Evolutionary conservation across 306 rosid species (phyloP), one percentile per base, ranked within the genome.

Genomic region (Glycine latifolia): DNA sequence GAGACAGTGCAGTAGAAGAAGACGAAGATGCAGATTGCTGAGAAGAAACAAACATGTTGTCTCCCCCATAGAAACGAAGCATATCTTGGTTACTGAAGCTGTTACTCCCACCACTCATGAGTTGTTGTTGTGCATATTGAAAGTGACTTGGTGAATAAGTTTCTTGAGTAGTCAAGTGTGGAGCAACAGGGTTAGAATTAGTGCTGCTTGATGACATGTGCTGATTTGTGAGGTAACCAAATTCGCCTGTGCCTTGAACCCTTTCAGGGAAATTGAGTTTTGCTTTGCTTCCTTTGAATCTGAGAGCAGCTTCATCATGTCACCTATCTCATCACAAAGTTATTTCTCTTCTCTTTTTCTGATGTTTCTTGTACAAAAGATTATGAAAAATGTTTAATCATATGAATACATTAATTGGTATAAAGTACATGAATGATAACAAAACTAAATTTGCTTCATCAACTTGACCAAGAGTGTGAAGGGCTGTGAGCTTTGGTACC

Each of bases 221-320:
- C 11, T 67, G 82, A 63, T 82, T 84, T 52, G 88, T 81, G 56
- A 84, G 79, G 80, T 68, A 80, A 81, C 81, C 87, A 16, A 67
- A 60, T 26, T 86, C 76, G 3, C 41, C 31, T 3, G 85, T 53
- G 6, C 79, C 84, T 86, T 87, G 97, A 82, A 89, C 93, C 33
- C 94, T 86, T 83, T 94, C 98, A 0, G 98, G 96, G 78, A 94
- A 94, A 85, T 94, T 94, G 16, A 94, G 94, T 81, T 92, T 94
- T 2, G 98, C 98, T 85, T 94, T 94, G 90, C 91, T 89, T 81
- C 98, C 98, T 87, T 94, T 94, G 92, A 94, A 94, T 31, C 87
- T 80, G 8, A 92, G 93, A 68, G 98, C 97, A 7, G 98, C 98
- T 84, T 89, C 86, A 37, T 94, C 20, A 20, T 20, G 20, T 20